A percentile compares a stretch with the other conserved stretches of the same genome.
These are phyloP conservation scores for Gastrolobium bilobum DNA, from an alignment of 306 rosid genomes.

Conservation along the genomic window DNA sequence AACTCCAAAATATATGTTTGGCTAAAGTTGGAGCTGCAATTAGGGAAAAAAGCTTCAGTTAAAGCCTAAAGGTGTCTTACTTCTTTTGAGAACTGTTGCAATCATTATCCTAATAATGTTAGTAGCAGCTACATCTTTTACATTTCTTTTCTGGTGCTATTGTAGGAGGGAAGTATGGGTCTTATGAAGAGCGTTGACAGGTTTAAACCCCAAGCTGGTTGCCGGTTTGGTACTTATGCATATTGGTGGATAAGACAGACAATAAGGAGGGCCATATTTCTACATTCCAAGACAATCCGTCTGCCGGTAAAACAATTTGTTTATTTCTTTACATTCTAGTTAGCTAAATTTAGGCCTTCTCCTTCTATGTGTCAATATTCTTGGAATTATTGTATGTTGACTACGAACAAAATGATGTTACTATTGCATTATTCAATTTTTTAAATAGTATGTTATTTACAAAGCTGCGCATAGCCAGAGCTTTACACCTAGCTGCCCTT, in stretches of 20 bases:
- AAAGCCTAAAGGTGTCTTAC: conserved; percentile 40
- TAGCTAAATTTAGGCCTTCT: conserved; percentile 29
- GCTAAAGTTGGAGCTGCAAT: conserved; percentile 22
- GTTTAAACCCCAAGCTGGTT: conserved; percentile 88
- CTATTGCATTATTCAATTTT: background rate
- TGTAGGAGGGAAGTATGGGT: conserved; percentile 91
- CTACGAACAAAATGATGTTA: conserved; percentile 15
- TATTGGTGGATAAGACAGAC: conserved; percentile 97
- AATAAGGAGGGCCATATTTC: conserved; percentile 80
- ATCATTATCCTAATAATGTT: conserved; percentile 15
- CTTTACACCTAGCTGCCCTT: too few species aligned
- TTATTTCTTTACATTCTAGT: conserved; percentile 22
- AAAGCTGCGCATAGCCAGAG: background rate
- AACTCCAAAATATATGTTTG: conserved; percentile 31
- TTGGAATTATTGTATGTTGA: conserved; percentile 25
- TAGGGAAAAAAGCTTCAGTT: background rate
- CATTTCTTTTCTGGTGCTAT: conserved; percentile 46
- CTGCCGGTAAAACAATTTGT: conserved; percentile 62
- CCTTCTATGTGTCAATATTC: conserved; percentile 35
- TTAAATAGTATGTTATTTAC: background rate
- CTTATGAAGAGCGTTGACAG: conserved; percentile 87
- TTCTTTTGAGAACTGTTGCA: conserved; percentile 14
- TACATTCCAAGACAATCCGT: conserved; percentile 91
- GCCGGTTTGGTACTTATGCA: conserved; percentile 88
- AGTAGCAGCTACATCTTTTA: conserved; percentile 35